phyloP scores from a whole-genome alignment of 2,329 filamentous ascomycete species.

The Monilinia polystroma region DNA sequence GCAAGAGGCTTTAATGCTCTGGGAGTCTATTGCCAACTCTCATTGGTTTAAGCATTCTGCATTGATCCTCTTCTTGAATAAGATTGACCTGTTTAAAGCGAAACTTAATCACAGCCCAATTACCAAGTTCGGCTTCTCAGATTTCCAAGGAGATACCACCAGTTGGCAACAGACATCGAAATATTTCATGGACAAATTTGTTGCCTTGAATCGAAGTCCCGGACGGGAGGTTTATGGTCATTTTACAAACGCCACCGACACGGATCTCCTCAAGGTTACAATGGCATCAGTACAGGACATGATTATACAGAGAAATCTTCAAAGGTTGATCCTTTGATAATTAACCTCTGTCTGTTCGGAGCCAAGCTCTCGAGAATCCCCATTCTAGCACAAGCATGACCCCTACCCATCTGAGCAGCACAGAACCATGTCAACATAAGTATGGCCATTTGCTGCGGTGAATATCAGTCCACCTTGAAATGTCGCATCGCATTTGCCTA shows the following conservation, averaged over 20 bases:
- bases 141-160: conserved; percentile 69
- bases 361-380: conserved; percentile 18
- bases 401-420: conserved; percentile 15
- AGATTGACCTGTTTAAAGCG: conserved; percentile 81
- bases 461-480: neutral
- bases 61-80: conserved; percentile 82
- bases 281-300: conserved; percentile 86
- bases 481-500: neutral
- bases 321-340: conserved; percentile 69
- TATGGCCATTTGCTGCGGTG: conserved; percentile 9
- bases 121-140: conserved; percentile 71
- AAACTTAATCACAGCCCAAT: conserved; percentile 72
- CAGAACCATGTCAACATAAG: conserved; percentile 16
- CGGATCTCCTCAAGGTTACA: conserved; percentile 79
- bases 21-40: conserved; percentile 81
- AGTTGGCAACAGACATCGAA: conserved; percentile 74
- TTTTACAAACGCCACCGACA: conserved; percentile 60
- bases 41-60: conserved; percentile 83
- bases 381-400: conserved; percentile 4
- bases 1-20: conserved; percentile 85
- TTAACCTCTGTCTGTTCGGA: conserved; percentile 23
- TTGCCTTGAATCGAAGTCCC: conserved; percentile 66
- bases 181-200: conserved; percentile 81
- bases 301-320: conserved; percentile 81
- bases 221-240: conserved; percentile 58